Conservation (phyloP, 352 stramenopile species). For the Phytophthora syringae region DNA sequence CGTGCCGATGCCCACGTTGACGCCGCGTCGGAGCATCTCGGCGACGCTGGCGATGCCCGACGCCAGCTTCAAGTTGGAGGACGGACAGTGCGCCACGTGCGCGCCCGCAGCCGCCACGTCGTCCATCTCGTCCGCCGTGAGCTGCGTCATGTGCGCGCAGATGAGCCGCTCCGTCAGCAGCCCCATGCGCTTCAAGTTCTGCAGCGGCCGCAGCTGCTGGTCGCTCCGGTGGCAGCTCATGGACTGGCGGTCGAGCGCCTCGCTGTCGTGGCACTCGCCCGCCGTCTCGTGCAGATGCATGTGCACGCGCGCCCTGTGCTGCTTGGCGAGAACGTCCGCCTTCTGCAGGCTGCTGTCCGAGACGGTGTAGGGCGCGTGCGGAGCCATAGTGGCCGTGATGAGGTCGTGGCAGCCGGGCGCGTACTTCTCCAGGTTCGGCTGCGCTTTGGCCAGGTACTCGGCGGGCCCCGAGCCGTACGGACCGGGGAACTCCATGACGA, state of each 20-base stretch:
- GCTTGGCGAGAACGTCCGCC: conserved; percentile 46
- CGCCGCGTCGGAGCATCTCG: conserved; percentile 74
- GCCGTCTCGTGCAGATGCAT: conserved; percentile 90
- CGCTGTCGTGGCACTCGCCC: conserved; percentile 81
- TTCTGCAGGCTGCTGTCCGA: conserved; percentile 62
- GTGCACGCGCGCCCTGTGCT: conserved; percentile 77
- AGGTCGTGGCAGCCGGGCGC: conserved; percentile 56
- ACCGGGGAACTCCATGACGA: conserved; percentile 81
- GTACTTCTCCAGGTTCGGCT: conserved; percentile 70
- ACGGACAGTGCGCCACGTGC: conserved; percentile 89
- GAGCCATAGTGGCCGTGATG: conserved; percentile 72
- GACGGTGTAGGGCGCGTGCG: conserved; percentile 89
- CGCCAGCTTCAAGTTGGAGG: conserved; percentile 91
- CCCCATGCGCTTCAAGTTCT: conserved; percentile 84
- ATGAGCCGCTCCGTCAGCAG: conserved; percentile 73
- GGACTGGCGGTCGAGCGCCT: conserved; percentile 62
- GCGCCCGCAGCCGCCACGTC: conserved; percentile 54
- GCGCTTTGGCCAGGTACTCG: conserved; percentile 82
- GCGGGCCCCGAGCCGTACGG: conserved; percentile 60
- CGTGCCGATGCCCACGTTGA: conserved; percentile 90
- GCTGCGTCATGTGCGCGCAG: conserved; percentile 88
- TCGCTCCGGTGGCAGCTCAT: conserved; percentile 87
- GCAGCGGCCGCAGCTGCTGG: conserved; percentile 72
- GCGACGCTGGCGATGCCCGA: conserved; percentile 83
- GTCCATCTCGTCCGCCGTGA: conserved; percentile 85